These are phyloP conservation scores for Colletotrichum gigasporum DNA, from an alignment of 2,329 filamentous ascomycete genomes.

Conservation along the genomic window DNA sequence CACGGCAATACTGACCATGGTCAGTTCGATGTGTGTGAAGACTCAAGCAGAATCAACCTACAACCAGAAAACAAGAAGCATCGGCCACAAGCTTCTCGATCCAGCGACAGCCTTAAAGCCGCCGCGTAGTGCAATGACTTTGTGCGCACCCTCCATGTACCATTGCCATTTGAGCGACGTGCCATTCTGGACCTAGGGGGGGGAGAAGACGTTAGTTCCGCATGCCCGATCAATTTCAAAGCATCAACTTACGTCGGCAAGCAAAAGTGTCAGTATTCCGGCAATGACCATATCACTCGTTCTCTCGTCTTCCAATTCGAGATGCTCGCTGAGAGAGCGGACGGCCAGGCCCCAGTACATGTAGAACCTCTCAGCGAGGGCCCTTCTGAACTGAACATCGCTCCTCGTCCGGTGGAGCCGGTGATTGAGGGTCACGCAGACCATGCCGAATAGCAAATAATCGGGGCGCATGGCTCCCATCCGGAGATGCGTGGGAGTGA, in stretches of 20 bases:
- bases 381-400: conserved; percentile 17
- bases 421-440: conserved; percentile 44
- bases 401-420: conserved; percentile 40
- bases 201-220: not conserved
- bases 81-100: conserved; percentile 33
- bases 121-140: conserved; percentile 43
- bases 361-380: conserved; percentile 39
- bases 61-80: conserved; percentile 40
- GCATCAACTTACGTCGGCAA: conserved; percentile 41
- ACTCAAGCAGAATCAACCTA: conserved; percentile 32
- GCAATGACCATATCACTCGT: conserved; percentile 40
- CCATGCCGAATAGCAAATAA: conserved; percentile 30
- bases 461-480: not conserved
- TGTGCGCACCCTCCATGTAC: conserved; percentile 44
- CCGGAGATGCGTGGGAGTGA: conserved; percentile 31
- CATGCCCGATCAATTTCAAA: too few relatives aligned
- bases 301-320: conserved; percentile 34
- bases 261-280: conserved; percentile 42
- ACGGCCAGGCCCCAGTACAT: conserved; percentile 42
- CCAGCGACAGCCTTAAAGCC: conserved; percentile 35
- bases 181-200: conserved; percentile 43
- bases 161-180: conserved; percentile 43
- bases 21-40: conserved; percentile 19
- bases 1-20: conserved; percentile 40
- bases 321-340: conserved; percentile 40